Evolutionary conservation across 2,329 filamentous ascomycete genomes (phyloP).

Genomic region (Sclerotinia nivalis): DNA sequence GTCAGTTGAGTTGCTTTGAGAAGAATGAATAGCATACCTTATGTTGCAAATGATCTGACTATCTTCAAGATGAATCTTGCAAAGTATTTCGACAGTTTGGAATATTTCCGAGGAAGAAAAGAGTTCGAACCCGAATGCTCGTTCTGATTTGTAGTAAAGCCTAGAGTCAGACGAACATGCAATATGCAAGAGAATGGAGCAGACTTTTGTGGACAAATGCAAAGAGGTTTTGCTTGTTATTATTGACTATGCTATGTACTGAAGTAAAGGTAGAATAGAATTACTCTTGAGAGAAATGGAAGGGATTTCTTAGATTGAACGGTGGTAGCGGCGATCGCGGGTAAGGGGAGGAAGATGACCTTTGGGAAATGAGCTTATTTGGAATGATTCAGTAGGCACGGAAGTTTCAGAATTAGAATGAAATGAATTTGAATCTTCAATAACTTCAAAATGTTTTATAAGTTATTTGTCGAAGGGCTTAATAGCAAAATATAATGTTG

Average conservation of each 20-base stretch:
- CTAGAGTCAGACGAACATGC: constrained; percentile 38
- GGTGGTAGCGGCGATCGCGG: constrained; percentile 17
- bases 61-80: constrained; percentile 33
- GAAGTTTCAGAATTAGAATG: not conserved
- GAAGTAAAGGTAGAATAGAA: constrained; percentile 35
- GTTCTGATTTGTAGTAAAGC: constrained; percentile 34
- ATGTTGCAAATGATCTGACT: constrained; percentile 34
- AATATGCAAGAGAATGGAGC: constrained; percentile 38
- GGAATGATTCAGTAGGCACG: constrained; percentile 20
- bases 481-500: not conserved
- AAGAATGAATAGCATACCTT: constrained; percentile 38
- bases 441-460: not conserved
- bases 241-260: constrained; percentile 55
- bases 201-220: constrained; percentile 39
- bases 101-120: constrained; percentile 17
- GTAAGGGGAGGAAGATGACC: constrained; percentile 24
- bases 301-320: constrained; percentile 24
- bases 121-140: constrained; percentile 14
- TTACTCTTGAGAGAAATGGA: constrained; percentile 33
- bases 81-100: constrained; percentile 29
- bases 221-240: constrained; percentile 42
- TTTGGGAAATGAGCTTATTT: constrained; percentile 25
- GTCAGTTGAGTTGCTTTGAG: constrained; percentile 15
- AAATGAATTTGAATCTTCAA: not conserved
- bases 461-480: not conserved